phyloP scores from a whole-genome alignment of 1,139 yeast genomes.

The Yamadazyma sp. region DNA sequence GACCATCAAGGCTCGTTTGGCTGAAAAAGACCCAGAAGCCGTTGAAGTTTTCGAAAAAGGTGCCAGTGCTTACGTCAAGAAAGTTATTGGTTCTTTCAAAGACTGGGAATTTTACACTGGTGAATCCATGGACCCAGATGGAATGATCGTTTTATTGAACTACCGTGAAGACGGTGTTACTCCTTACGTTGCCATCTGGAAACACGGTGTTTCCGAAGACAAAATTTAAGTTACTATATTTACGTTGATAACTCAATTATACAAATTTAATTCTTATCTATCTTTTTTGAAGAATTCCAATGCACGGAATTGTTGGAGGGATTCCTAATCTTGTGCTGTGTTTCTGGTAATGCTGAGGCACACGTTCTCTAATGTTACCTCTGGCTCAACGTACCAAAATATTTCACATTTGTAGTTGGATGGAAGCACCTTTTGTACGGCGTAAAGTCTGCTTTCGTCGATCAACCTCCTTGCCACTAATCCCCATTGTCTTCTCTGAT shows the following conservation, averaged over 20 bases:
- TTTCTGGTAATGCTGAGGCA: constrained; percentile 39
- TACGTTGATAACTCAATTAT: not conserved
- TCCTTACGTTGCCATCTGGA: constrained; percentile 97
- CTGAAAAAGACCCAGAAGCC: constrained; percentile 84
- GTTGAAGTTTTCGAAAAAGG: constrained; percentile 93
- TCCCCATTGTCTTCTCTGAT: constrained; percentile 60
- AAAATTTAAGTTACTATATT: constrained; percentile 65
- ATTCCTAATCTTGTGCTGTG: not conserved
- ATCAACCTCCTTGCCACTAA: constrained; percentile 65
- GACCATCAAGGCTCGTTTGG: constrained; percentile 83
- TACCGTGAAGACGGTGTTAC: constrained; percentile 99
- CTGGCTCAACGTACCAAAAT: constrained; percentile 57
- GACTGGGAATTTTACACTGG: constrained; percentile 99
- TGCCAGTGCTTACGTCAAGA: constrained; percentile 93
- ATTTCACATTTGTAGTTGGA: constrained; percentile 43
- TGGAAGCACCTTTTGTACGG: constrained; percentile 34
- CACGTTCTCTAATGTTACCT: constrained; percentile 69
- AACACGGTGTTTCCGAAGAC: constrained; percentile 89
- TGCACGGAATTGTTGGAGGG: not conserved
- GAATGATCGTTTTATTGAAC: constrained; percentile 95
- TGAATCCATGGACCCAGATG: constrained; percentile 99
- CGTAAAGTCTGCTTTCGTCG: constrained; percentile 54
- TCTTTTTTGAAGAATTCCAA: not conserved
- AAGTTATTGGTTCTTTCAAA: constrained; percentile 89
- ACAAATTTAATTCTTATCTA: constrained; percentile 3